Evolutionary conservation across 352 stramenopile genomes (phyloP).

Genomic region (Sclerospora graminicola): DNA sequence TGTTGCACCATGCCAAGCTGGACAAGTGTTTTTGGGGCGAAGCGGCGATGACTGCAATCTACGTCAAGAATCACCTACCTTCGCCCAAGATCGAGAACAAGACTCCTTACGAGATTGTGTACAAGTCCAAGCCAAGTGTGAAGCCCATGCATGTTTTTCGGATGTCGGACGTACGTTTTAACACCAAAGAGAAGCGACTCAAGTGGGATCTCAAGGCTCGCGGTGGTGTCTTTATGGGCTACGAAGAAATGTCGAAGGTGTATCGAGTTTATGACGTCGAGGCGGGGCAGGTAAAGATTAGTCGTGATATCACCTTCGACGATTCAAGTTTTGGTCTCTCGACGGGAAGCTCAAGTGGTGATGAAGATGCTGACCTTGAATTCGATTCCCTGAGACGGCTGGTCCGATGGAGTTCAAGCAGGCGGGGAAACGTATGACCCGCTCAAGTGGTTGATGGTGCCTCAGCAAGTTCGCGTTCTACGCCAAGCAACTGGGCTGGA

Average conservation of each 20-base stretch:
- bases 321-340: neutral
- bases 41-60: neutral
- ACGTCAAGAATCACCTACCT: neutral
- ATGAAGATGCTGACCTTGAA: neutral
- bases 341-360: neutral
- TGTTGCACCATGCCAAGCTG: neutral
- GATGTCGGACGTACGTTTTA: neutral
- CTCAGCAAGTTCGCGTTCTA: no score
- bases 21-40: neutral
- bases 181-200: neutral
- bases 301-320: neutral
- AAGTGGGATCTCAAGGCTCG: neutral
- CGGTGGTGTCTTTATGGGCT: neutral
- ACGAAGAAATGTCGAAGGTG: slow-evolving; percentile 1
- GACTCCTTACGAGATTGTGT: neutral
- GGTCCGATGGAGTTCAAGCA: neutral
- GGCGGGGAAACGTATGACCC: neutral
- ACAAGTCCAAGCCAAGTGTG: slow-evolving; percentile 1
- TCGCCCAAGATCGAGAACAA: neutral
- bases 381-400: neutral
- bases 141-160: neutral
- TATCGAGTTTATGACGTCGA: neutral
- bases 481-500: neutral
- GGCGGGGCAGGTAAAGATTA: neutral
- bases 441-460: neutral